Evolutionary conservation across 257 asterid species (phyloP), one percentile per base, ranked within the genome.

Genomic region (Solanum virginianum): DNA sequence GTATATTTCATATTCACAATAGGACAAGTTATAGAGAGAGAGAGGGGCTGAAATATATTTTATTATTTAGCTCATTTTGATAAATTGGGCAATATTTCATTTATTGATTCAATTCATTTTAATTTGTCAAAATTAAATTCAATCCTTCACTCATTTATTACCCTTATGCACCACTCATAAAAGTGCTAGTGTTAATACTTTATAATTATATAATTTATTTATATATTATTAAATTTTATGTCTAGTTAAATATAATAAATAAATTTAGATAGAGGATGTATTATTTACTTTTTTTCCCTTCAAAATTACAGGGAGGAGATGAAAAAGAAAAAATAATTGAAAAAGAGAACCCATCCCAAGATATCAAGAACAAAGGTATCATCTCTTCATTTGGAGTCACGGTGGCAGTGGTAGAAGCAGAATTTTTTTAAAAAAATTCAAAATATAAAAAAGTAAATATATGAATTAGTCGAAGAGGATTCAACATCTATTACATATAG

Each of bases 51-150:
- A 8, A 8, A 15, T 15, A 0, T 57, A 1, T 5, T 11, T 17
- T 8, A 56, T 7, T 53, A 4, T 3, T 56, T 17, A 56, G 10
- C 11, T 10, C 62, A 14, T 29, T 10, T 63, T 63, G 1, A 26
- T 63, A 5, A 12, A 2, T 62, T 62, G 17, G 29, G 20, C 4
- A 32, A 59, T 4, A 5, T 14, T 65, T 32, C 5, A 32, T 32
- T 3, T 32, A 32, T 32, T 32, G 6, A 1, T 20, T 8, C 6
- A n/a, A 57, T 57, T 8, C 0, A 32, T 55, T 63, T 65, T 14
- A 6, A 66, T 1, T 15, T 11, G 3, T 5, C 0, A 4, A 0
- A 66, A 26, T 12, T 29, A 0, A 32, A 17, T 32, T 0, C 7
- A 29, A 66, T 32, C 39, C 39, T 9, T 13, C 41, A 8, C 1